phyloP scores from a whole-genome alignment of 2,329 filamentous ascomycete species.

The Epichloe amarillans region DNA sequence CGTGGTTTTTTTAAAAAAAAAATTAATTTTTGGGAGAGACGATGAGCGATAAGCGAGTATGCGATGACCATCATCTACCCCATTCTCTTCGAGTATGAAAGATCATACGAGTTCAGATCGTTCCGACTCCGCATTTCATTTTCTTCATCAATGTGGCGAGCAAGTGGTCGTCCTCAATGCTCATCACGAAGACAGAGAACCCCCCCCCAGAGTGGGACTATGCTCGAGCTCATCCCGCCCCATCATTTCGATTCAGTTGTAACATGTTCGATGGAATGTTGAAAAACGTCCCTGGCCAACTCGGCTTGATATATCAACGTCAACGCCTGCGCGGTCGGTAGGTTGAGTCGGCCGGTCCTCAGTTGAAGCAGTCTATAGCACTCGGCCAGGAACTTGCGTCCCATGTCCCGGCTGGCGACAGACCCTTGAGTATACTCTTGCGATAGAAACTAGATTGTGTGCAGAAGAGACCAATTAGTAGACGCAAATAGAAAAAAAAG shows the following conservation, averaged over 20 bases:
- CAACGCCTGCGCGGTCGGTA: slow-evolving; percentile 1
- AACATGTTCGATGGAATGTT: neutral
- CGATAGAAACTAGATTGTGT: neutral
- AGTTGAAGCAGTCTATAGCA: neutral
- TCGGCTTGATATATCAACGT: slow-evolving; percentile 4
- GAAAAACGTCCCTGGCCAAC: neutral
- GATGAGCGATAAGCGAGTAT: too few species aligned
- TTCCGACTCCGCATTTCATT: neutral
- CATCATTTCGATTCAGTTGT: neutral
- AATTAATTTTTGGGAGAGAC: too few species aligned
- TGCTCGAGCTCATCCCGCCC: neutral
- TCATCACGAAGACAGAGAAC: too few species aligned
- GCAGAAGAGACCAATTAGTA: neutral
- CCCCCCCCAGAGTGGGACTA: neutral
- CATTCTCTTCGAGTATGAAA: too few species aligned
- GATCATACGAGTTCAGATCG: too few species aligned
- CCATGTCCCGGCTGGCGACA: neutral
- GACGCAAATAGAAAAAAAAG: neutral
- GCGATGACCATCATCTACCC: too few species aligned
- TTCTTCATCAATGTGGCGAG: neutral
- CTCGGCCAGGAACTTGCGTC: neutral
- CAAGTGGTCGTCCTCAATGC: neutral
- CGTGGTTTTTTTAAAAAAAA: too few species aligned
- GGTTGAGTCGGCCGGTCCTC: neutral
- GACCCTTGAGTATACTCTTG: neutral